Evolutionary conservation across 2,329 filamentous ascomycete genomes (phyloP).

Genomic region (Clarireedia homoeocarpa): DNA sequence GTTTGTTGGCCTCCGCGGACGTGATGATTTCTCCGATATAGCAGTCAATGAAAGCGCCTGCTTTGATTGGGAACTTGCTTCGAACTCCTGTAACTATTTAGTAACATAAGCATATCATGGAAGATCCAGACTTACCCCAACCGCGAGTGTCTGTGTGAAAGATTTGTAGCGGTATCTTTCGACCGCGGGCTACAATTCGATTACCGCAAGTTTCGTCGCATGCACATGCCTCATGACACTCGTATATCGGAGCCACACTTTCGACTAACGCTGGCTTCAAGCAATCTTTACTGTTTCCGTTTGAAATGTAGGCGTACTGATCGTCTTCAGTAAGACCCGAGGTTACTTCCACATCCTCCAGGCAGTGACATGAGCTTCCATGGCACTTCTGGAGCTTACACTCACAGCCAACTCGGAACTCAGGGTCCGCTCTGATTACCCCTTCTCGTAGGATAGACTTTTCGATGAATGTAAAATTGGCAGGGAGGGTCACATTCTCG

Average conservation of each 20-base stretch:
- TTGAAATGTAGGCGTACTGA: slow-evolving; percentile 43
- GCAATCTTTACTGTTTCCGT: slow-evolving; percentile 42
- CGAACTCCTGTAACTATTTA: slow-evolving; percentile 45
- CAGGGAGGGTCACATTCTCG: slow-evolving; percentile 48
- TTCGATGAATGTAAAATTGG: slow-evolving; percentile 62
- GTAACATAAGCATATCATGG: background rate
- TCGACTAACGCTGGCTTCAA: slow-evolving; percentile 44
- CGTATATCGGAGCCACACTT: slow-evolving; percentile 61
- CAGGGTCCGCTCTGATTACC: slow-evolving; percentile 50
- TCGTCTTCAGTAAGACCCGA: slow-evolving; percentile 8
- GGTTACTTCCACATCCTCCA: slow-evolving; percentile 49
- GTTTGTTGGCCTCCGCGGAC: slow-evolving; percentile 52
- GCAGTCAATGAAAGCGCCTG: slow-evolving; percentile 71
- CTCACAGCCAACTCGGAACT: slow-evolving; percentile 61
- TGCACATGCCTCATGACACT: slow-evolving; percentile 66
- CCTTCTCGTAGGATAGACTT: slow-evolving; percentile 50
- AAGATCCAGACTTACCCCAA: slow-evolving; percentile 51
- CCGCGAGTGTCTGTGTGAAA: slow-evolving; percentile 68
- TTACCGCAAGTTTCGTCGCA: slow-evolving; percentile 63
- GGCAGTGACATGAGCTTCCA: slow-evolving; percentile 59
- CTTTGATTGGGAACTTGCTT: slow-evolving; percentile 53
- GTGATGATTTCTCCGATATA: slow-evolving; percentile 70
- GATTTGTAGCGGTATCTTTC: slow-evolving; percentile 64
- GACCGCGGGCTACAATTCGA: slow-evolving; percentile 66
- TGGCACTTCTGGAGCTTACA: slow-evolving; percentile 58